These are phyloP conservation scores for Sporothrix sp. DNA, from an alignment of 2,329 filamentous ascomycete genomes.

Conservation along the genomic window DNA sequence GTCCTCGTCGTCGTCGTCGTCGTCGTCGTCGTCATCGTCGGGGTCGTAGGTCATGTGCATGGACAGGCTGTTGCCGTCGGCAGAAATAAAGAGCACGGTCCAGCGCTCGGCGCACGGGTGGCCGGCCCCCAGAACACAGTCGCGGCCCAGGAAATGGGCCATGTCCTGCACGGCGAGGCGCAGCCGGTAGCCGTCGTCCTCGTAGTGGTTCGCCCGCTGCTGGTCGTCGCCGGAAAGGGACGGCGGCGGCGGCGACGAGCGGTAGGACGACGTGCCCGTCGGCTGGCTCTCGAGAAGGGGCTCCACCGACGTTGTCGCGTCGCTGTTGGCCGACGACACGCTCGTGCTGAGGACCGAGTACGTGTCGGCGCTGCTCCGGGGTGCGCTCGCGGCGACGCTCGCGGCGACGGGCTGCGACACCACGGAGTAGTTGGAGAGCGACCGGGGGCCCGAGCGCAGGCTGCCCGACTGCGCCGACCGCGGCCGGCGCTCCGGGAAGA, in stretches of 20 bases:
- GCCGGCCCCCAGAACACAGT: slow-evolving; percentile 55
- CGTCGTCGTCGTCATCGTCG: slow-evolving; percentile 51
- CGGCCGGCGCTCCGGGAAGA: slow-evolving; percentile 68
- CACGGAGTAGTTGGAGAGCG: slow-evolving; percentile 55
- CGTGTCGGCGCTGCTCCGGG: slow-evolving; percentile 51
- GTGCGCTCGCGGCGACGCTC: slow-evolving; percentile 46
- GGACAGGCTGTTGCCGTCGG: slow-evolving; percentile 60
- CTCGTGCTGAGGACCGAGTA: slow-evolving; percentile 64
- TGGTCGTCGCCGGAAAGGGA: slow-evolving; percentile 27
- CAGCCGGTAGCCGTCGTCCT: slow-evolving; percentile 56
- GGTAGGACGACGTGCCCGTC: slow-evolving; percentile 36
- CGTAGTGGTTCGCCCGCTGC: slow-evolving; percentile 41
- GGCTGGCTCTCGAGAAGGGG: slow-evolving; percentile 49
- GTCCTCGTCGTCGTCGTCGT: slow-evolving; percentile 50
- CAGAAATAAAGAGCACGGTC: slow-evolving; percentile 70
- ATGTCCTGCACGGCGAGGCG: slow-evolving; percentile 62
- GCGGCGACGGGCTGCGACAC: slow-evolving; percentile 61
- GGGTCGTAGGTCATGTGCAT: slow-evolving; percentile 63
- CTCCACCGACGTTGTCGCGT: slow-evolving; percentile 56
- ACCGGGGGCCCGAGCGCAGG: slow-evolving; percentile 57
- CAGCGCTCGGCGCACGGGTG: slow-evolving; percentile 77
- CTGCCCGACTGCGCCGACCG: slow-evolving; percentile 52
- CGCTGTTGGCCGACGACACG: slow-evolving; percentile 62
- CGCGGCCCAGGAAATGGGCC: slow-evolving; percentile 53
- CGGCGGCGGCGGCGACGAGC: slow-evolving; percentile 42